These are phyloP conservation scores for Yamadazyma pseudoaaseri DNA, from an alignment of 1,139 yeast genomes.

Conservation along the genomic window DNA sequence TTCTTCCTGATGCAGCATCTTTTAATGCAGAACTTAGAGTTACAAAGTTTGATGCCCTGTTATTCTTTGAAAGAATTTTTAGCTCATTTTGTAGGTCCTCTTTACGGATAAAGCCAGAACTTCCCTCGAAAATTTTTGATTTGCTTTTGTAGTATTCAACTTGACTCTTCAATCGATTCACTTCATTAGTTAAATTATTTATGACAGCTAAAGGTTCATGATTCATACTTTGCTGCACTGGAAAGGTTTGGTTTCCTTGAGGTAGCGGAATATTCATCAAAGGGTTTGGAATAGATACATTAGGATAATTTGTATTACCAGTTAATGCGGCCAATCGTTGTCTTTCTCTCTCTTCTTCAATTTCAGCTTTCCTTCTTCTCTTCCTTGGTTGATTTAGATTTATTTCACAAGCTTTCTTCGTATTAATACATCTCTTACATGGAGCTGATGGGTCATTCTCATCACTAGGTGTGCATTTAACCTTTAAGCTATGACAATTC, in stretches of 20 bases:
- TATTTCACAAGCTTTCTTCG: conserved; percentile 64
- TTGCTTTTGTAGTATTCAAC: conserved; percentile 11
- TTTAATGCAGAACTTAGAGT: conserved; percentile 40
- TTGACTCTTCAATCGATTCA: conserved; percentile 22
- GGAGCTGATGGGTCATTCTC: conserved; percentile 57
- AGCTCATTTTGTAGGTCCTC: conserved; percentile 40
- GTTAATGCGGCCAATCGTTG: conserved; percentile 21
- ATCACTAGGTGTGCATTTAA: conserved; percentile 76
- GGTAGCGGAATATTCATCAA: not conserved
- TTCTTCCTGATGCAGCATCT: conserved; percentile 38
- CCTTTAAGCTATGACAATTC: conserved; percentile 77
- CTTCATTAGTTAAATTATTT: conserved; percentile 15
- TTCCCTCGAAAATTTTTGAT: conserved; percentile 8
- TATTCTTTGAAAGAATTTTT: conserved; percentile 28
- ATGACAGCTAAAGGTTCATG: not conserved
- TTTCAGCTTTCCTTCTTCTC: conserved; percentile 41
- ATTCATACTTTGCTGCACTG: not conserved
- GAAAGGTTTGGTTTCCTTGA: not conserved
- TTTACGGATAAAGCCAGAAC: conserved; percentile 26
- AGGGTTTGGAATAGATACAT: not conserved
- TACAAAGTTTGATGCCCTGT: conserved; percentile 21
- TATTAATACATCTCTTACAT: conserved; percentile 71
- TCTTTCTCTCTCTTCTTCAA: conserved; percentile 21
- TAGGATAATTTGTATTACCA: not conserved
- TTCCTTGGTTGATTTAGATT: conserved; percentile 62